A percentile compares a stretch with the other conserved stretches of the same genome.
phyloP scores from a whole-genome alignment of 129 eudicot species.

The Lonicera japonica region DNA sequence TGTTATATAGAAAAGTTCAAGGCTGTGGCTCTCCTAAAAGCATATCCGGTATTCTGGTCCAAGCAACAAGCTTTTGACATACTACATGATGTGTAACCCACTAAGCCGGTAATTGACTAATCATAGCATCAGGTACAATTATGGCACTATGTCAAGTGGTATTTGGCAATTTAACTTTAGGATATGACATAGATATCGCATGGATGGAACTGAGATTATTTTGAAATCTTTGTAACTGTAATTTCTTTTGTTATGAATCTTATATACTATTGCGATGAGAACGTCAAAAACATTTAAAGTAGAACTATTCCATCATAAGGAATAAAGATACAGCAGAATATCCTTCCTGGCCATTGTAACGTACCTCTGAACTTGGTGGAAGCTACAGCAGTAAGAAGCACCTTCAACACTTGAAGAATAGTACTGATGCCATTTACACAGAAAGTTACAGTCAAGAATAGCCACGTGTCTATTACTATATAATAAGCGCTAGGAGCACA shows the following conservation, averaged over 20 bases:
- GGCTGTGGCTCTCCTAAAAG: background rate
- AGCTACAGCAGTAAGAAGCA: slow-evolving; percentile 96
- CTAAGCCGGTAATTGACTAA: background rate
- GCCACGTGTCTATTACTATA: background rate
- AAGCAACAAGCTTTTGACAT: background rate
- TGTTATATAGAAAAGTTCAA: background rate
- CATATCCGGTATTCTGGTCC: background rate
- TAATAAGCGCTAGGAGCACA: too few species aligned
- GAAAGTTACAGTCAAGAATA: slow-evolving; percentile 7
- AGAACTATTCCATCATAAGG: background rate
- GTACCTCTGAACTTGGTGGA: slow-evolving; percentile 92
- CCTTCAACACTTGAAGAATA: slow-evolving; percentile 90
- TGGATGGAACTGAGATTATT: too few species aligned
- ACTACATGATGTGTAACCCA: background rate
- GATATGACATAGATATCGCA: too few species aligned
- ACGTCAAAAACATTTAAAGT: too few species aligned
- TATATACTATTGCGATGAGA: too few species aligned
- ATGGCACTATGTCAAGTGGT: background rate
- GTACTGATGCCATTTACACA: slow-evolving; percentile 58
- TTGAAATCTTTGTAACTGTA: too few species aligned
- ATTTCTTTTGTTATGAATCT: too few species aligned
- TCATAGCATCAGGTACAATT: background rate
- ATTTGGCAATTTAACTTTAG: background rate
- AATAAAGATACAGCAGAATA: background rate
- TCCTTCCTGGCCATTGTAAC: slow-evolving; percentile 8